phyloP scores from a whole-genome alignment of 768 basidiomycete species.

The Suillus discolor region DNA sequence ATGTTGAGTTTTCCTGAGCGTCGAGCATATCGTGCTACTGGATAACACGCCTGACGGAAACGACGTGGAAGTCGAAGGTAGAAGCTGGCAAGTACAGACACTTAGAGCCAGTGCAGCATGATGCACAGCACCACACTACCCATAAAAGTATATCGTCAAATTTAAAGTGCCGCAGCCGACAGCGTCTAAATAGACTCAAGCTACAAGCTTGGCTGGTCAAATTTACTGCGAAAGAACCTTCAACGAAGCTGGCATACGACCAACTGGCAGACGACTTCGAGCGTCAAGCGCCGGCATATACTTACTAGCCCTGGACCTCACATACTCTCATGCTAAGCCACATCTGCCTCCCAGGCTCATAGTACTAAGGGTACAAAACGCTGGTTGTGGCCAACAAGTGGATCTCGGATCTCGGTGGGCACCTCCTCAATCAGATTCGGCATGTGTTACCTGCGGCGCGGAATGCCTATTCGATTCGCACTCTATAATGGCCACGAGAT shows the following conservation, averaged over 20 bases:
- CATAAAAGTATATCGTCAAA: slow-evolving; percentile 1
- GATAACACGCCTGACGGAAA: neutral
- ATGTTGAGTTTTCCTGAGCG: neutral
- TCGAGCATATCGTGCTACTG: slow-evolving; percentile 1
- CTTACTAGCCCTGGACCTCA: neutral
- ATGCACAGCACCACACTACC: slow-evolving; percentile 1
- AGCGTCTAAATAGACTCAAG: neutral
- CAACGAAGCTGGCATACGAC: neutral
- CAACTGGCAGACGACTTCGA: neutral
- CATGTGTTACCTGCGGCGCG: neutral
- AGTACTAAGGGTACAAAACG: neutral
- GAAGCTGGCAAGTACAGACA: neutral
- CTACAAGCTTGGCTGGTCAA: neutral
- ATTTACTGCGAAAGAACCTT: neutral
- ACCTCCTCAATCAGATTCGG: neutral
- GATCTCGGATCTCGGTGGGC: neutral
- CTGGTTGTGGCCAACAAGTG: neutral
- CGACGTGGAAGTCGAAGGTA: neutral
- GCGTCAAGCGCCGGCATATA: neutral
- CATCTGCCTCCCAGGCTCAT: neutral
- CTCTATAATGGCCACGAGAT: neutral
- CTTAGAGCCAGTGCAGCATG: neutral
- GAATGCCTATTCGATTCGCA: neutral
- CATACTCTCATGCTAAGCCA: neutral
- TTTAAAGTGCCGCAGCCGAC: neutral